phyloP scores from a whole-genome alignment of 2,329 filamentous ascomycete genomes.

The Penicillium sp. region DNA sequence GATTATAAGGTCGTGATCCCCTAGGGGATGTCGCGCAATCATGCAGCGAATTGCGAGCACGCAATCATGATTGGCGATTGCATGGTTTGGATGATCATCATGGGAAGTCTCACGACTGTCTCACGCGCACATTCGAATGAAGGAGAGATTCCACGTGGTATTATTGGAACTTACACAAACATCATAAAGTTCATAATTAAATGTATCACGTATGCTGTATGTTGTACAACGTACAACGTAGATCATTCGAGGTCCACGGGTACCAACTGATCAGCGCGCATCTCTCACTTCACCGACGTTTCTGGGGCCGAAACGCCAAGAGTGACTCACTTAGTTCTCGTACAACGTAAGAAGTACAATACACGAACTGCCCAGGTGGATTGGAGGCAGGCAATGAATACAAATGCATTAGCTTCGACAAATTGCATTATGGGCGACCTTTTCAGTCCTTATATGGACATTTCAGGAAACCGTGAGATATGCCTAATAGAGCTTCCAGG shows the following conservation, averaged over 20 bases:
- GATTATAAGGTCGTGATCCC: slow-evolving; percentile 1
- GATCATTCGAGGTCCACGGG: too few relatives aligned
- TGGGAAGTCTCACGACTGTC: neutral
- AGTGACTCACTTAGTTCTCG: too few relatives aligned
- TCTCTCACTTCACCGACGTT: neutral
- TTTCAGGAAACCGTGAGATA: too few relatives aligned
- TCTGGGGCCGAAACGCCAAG: neutral
- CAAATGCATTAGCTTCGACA: too few relatives aligned
- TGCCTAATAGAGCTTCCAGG: too few relatives aligned
- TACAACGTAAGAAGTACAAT: too few relatives aligned
- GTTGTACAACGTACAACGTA: too few relatives aligned
- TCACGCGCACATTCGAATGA: neutral
- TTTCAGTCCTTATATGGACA: too few relatives aligned
- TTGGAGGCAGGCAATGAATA: neutral
- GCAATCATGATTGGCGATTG: slow-evolving; percentile 19
- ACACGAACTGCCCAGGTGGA: neutral
- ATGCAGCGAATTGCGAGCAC: slow-evolving; percentile 17
- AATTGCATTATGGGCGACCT: too few relatives aligned
- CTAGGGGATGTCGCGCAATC: slow-evolving; percentile 20
- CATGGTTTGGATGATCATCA: slow-evolving; percentile 10
- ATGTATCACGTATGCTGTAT: too few relatives aligned
- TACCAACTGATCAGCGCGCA: neutral
- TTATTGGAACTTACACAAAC: neutral
- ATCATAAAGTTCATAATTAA: too few relatives aligned
- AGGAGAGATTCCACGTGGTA: neutral